phyloP scores from a whole-genome alignment of 73 alveolate genomes.

The Paramecium octaurelia region DNA sequence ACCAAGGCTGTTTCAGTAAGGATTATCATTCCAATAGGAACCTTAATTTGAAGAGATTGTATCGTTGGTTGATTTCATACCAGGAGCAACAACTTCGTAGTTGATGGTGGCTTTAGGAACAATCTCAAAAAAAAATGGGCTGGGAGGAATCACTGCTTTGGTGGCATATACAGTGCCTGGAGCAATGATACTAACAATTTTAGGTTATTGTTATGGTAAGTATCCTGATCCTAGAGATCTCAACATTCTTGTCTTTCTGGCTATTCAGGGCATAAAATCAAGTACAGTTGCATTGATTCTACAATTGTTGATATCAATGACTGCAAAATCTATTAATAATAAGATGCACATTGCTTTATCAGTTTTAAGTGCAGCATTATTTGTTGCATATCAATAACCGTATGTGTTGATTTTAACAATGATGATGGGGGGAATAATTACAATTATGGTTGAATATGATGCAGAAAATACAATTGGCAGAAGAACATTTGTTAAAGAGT shows the following conservation, averaged over 20 bases:
- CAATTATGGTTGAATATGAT: constrained; percentile 40
- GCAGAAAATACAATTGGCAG: constrained; percentile 26
- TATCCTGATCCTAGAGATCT: constrained; percentile 14
- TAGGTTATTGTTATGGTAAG: neutral
- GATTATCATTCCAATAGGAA: neutral
- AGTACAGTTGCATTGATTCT: constrained; percentile 16
- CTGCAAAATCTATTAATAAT: neutral
- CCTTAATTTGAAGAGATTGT: neutral
- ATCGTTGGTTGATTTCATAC: neutral
- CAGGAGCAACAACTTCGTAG: neutral
- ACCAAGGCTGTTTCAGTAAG: neutral
- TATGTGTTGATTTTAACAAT: neutral
- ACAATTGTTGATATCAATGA: neutral
- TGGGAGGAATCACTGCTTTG: neutral
- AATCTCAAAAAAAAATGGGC: neutral
- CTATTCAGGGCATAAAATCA: neutral
- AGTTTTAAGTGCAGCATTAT: neutral
- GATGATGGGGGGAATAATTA: constrained; percentile 35
- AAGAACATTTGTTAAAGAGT: neutral
- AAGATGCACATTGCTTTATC: neutral
- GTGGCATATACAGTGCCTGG: neutral
- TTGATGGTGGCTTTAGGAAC: constrained; percentile 42
- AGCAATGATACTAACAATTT: neutral
- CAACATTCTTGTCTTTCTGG: neutral
- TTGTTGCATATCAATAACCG: neutral